Evolutionary conservation across 306 rosid genomes (phyloP).

Genomic region (Acacia acuminata): DNA sequence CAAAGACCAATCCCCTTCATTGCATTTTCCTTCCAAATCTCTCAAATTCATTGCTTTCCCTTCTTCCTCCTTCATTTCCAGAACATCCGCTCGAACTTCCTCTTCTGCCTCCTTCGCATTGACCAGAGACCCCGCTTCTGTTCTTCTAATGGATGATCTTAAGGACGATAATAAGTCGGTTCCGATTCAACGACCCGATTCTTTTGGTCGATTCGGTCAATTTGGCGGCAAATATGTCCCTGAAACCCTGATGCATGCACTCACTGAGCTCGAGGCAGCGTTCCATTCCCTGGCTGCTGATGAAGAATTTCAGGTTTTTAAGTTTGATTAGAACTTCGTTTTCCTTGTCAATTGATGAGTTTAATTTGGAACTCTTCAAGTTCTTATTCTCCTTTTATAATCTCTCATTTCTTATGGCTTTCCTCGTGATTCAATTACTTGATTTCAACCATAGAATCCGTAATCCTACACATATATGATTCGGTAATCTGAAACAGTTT

Average conservation of each 20-base stretch:
- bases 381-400: not conserved
- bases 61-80: slow-evolving; percentile 16
- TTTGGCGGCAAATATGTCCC: slow-evolving; percentile 94
- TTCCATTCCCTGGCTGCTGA: slow-evolving; percentile 63
- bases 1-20: not conserved
- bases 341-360: not conserved
- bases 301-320: slow-evolving; percentile 61
- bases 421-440: not conserved
- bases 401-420: not conserved
- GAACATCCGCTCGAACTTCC: slow-evolving; percentile 1
- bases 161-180: slow-evolving; percentile 21
- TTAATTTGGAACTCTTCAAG: not conserved
- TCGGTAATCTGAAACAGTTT: not conserved
- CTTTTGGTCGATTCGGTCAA: slow-evolving; percentile 76
- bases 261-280: slow-evolving; percentile 75
- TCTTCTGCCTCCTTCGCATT: slow-evolving; percentile 43
- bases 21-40: not conserved
- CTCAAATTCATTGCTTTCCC: slow-evolving; percentile 24
- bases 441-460: not conserved
- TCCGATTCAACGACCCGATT: slow-evolving; percentile 60
- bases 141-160: slow-evolving; percentile 41
- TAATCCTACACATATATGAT: not conserved
- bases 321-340: not conserved
- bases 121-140: slow-evolving; percentile 12
- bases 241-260: slow-evolving; percentile 81